Evolutionary conservation across 75 land plant genomes (phyloP).

Genomic region (Adiantum capillusveneris): DNA sequence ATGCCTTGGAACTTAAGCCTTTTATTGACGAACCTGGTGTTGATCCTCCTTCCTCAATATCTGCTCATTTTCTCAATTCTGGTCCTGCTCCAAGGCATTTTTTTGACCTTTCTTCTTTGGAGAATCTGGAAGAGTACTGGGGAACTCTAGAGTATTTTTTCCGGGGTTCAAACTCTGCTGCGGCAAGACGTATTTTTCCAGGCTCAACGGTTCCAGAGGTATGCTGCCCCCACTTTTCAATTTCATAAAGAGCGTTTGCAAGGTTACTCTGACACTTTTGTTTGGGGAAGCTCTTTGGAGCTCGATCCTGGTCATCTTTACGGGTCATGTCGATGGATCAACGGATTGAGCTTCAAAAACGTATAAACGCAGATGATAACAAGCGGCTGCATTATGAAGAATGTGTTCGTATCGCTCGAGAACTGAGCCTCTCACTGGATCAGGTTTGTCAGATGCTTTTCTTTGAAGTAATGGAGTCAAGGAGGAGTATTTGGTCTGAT

Average conservation of each 20-base stretch:
- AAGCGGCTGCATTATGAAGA: constrained; percentile 56
- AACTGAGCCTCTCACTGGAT: constrained; percentile 70
- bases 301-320: constrained; percentile 80
- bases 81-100: constrained; percentile 66
- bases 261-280: background rate
- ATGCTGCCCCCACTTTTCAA: background rate
- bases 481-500: background rate
- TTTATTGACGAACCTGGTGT: constrained; percentile 78
- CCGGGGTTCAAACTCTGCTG: constrained; percentile 48
- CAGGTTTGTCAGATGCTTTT: constrained; percentile 44
- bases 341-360: constrained; percentile 67
- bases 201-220: constrained; percentile 95
- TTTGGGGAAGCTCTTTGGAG: constrained; percentile 51
- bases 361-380: constrained; percentile 37
- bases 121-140: constrained; percentile 84
- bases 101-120: constrained; percentile 52
- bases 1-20: constrained; percentile 82
- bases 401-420: constrained; percentile 72
- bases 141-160: constrained; percentile 82
- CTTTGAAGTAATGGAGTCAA: too few species aligned
- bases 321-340: constrained; percentile 82
- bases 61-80: constrained; percentile 33
- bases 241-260: background rate
- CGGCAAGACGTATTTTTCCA: constrained; percentile 78
- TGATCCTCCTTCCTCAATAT: constrained; percentile 29